Evolutionary conservation across 208 protist genomes (phyloP), one percentile per base, ranked within the genome.

Genomic region (Acanthamoeba rhysodes): DNA sequence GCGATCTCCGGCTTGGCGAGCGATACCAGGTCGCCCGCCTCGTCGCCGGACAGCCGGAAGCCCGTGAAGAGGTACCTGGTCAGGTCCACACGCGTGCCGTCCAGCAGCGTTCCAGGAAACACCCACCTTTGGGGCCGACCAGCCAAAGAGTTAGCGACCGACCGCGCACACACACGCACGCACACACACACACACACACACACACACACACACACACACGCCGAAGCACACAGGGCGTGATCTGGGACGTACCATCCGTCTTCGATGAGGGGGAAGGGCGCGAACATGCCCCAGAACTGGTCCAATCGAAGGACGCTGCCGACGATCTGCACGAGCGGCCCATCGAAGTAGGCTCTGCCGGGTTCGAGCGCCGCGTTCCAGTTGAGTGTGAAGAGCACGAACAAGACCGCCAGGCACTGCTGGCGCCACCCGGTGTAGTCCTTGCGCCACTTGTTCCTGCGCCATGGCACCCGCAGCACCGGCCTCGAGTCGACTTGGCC

Each of bases 281-380:
- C 74, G 45, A 82, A 82, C 74, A 82, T 82, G 45, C 37, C 45
- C 74, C 74, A 82, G 37, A 27, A 50, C 45, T 82, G 74, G 22
- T 82, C 74, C 74, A 82, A 37, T 1, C 74, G 74, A 8, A 82
- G 18, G 34, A 53, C 37, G 16, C 7, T n/a, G 37, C 37, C 74
- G 7, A 34, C 20, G 74, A 53, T 27, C 14, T 82, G 74, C 3
- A 82, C 32, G 16, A 53, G 14, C 9, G 74, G 37, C 37, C 37
- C 29, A 4, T 82, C 37, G 29, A 82, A 55, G 74, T 82, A 82
- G 45, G 74, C 27, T 22, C n/a, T 7, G 8, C 37, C 74, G 18
- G 74, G 37, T 27, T 9, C 37, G 37, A 82, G 45, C 27, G 34
- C 10, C 22, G 74, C 74, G 74, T 82, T 82, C 74, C 74, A 82